Evolutionary conservation across 2,329 filamentous ascomycete species (phyloP), one percentile per base, ranked within the genome.

Genomic region (Mollisia scopiformis): DNA sequence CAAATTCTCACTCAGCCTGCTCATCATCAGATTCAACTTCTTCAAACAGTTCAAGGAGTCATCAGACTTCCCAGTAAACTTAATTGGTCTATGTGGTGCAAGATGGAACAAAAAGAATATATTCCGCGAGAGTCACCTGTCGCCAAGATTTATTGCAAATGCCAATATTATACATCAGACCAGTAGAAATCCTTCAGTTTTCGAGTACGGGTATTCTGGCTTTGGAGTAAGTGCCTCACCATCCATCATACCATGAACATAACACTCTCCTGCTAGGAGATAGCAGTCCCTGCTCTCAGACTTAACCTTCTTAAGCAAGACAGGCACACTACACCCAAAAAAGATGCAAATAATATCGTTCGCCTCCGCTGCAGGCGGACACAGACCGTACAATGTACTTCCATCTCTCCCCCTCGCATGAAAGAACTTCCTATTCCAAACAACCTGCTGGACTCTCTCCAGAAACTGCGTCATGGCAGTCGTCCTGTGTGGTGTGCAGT

Each of bases 241-340:
- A 39, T 59, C 67, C 67, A 69, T n/a, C n/a, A n/a, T n/a, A n/a
- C n/a, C n/a, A n/a, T n/a, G n/a, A n/a, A n/a, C n/a, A n/a, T n/a
- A n/a, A 66, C 59, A 65, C 63, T 2, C 60, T n/a, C n/a, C n/a
- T n/a, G n/a, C 65, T 52, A 65, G 59, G 6, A 65, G 60, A 56
- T 65, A 67, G n/a, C 60, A 65, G 35, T 65, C 67, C 2, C 67
- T 65, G 27, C 28, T 21, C 19, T 19, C 16, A 13, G 23, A 19
- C 11, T 30, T 25, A 1, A 43, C 39, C 16, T 43, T 43, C 11
- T 55, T 54, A 1, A 67, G 28, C 1, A 69, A 55, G 7, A 69
- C 66, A 4, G 67, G 66, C 1, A 69, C 67, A 37, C 59, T 66
- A 51, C 66, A 69, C 2, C 67, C 67, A 55, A 62, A 63, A 11